Evolutionary conservation across 164 flowering plant species (phyloP), one percentile per base, ranked within the genome.

Genomic region (Stephania yunnanensis): DNA sequence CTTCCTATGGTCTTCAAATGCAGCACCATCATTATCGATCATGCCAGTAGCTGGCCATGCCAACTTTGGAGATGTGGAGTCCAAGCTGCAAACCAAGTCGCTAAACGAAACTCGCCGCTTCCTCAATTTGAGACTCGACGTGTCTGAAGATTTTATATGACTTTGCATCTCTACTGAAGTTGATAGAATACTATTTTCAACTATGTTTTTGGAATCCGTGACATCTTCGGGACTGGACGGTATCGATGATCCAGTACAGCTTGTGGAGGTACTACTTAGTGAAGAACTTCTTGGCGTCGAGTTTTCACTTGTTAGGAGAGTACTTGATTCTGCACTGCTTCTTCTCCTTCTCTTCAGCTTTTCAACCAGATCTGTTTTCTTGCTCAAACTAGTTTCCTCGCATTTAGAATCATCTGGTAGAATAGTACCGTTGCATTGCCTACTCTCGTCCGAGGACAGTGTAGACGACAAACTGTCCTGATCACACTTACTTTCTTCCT

Each of bases 401-500:
- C 42, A 36, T 0, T 2, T 36, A 36, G 42, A 1, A 36, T 36
- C 42, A 36, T 36, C 42, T 36, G 42, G 42, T 36, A 36, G 42
- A 36, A 36, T 36, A 36, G 42, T 36, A 36, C 42, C 6, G 7
- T 42, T 19, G 4, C 58, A 20, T 7, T 20, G 55, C n/a, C 31
- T n/a, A n/a, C 69, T 74, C 36, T 71, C 80, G 31, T 46, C 46
- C 3, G 75, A 77, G 36, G 78, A 80, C 17, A 74, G 42, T 44
- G n/a, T 25, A 46, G 82, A 80, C 55, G 72, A 78, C 45, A 6
- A 10, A 70, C 69, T 74, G 46, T 77, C 75, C 31, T n/a, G 53
- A 65, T 50, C 58, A 36, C 11, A 4, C 42, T 36, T 46, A 19
- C 53, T 48, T 48, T 12, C 53, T 48, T 48, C 11, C 5, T 48